A percentile compares a stretch with the other conserved stretches of the same genome.
phyloP scores from a whole-genome alignment of 2,329 filamentous ascomycete genomes.

The Penicillium paneum region DNA sequence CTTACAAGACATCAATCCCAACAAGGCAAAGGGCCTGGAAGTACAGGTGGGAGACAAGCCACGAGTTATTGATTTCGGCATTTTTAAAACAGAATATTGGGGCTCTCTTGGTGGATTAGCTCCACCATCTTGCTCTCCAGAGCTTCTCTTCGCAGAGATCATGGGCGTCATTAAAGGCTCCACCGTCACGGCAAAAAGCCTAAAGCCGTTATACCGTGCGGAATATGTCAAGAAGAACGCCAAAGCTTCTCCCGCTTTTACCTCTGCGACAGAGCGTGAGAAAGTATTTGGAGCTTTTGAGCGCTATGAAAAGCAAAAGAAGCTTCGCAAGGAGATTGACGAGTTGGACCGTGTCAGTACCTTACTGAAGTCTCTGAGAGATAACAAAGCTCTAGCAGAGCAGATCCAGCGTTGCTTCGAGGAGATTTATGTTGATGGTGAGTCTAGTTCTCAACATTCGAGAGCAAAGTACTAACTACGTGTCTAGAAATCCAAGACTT shows the following conservation, averaged over 20 bases:
- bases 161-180: conserved; percentile 34
- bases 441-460: neutral
- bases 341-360: conserved; percentile 21
- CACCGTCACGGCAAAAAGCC: conserved; percentile 7
- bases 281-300: conserved; percentile 27
- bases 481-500: conserved; percentile 31
- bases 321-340: conserved; percentile 14
- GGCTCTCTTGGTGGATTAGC: conserved; percentile 11
- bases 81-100: conserved; percentile 32
- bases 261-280: conserved; percentile 12
- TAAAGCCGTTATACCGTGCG: conserved; percentile 17
- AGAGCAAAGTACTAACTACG: neutral
- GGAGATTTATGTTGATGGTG: conserved; percentile 16
- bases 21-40: neutral
- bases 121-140: conserved; percentile 16
- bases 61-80: conserved; percentile 23
- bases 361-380: conserved; percentile 19
- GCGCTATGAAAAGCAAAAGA: conserved; percentile 24
- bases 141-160: conserved; percentile 30
- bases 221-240: conserved; percentile 23
- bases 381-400: neutral
- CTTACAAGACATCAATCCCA: neutral
- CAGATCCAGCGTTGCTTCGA: conserved; percentile 11
- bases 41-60: neutral
- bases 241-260: conserved; percentile 25